Base-by-base conservation (phyloP, 2,329 filamentous ascomycete species). In the Parastagonospora nodorum region DNA sequence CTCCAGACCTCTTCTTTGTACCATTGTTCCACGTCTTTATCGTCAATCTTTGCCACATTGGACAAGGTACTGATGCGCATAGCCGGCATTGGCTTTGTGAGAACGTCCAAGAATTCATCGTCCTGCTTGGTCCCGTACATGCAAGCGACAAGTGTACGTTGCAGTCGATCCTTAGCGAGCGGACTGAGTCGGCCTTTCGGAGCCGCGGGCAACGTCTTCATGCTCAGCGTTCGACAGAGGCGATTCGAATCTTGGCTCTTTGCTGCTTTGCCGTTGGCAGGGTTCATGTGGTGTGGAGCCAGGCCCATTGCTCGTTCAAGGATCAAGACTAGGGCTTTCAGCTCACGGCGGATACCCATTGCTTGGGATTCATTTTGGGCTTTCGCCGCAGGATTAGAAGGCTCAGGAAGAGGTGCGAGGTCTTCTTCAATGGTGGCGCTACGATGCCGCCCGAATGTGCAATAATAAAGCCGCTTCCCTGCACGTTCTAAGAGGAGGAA, bases 1-100 rank as follows among this genome's bases (percentile, higher is more conserved):
- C 75, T 69, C 84, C 84, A 86, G 2, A 85, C 66, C 56, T 84
- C 79, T 48, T 76, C 75, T 45, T 77, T 75, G 57, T 84, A 85
- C 80, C 82, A 84, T 12, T 82, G 77, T 2, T 75, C 60, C 4
- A 78, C 73, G 8, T 78, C 67, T 12, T 70, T 61, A 27, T 78
- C 71, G 5, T 74, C 72, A 1, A 75, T 52, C 43, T 73, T 74
- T 1, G 71, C 69, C 8, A 72, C 62, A 5, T 61, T 61, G 11
- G 65, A 64, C 16, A 69, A 44, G 8, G 51, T 65, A n/a, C 42
- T 58, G 1, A 54, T 46, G 16, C 57, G 54, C 15, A 62, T 51
- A 12, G 47, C 38, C 14, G 61, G 60, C 24, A 52, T 45, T 10
- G 78, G 77, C 64, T 74, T 77, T 8, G 69, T 71, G 38, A 78